Base-by-base conservation (phyloP, 257 asterid genomes). In the Solanum clarkiae region DNA sequence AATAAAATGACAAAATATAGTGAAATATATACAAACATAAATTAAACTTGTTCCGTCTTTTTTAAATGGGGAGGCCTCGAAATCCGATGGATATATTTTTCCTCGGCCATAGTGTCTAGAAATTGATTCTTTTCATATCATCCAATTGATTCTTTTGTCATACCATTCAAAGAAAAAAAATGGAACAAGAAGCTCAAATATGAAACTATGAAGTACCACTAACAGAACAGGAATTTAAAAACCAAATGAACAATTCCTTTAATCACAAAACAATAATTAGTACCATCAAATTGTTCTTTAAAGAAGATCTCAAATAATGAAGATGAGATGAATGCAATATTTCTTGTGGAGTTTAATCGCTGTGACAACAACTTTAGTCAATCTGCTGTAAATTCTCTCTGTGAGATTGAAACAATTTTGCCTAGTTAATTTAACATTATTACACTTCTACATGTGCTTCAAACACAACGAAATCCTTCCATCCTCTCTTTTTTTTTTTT, bases 231-330 rank as follows among this genome's bases (percentile, higher is more conserved):
- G 5, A 55, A 55, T 55, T 15, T 15, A 55, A 55, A 10, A 49
- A 49, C 26, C 22, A 59, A 59, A n/a, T n/a, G 65, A 24, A 24
- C 36, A 32, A 32, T 32, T 32, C 36, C 3, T 1, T 2, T 29
- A 83, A 32, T 8, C 47, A 63, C 7, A 26, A 42, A 68, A 18
- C 57, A 32, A 53, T 1, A 18, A 80, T 70, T 12, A 75, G 51
- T 86, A 95, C 99, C 99, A 3, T 95, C 97, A 87, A 96, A 96
- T 2, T 95, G 94, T 92, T 95, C 99, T 87, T 95, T 98, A 49
- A 94, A 87, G 88, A 94, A 87, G 88, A 96, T 90, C 84, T 95
- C 99, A 54, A 97, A 93, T 15, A 86, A 66, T 22, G 96, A 87
- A 36, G 89, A 84, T 90, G 81, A 68, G 57, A 90, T 24, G 4